Conservation (phyloP, 2,329 filamentous ascomycete genomes). For the Nothophaeocryptopus gaeumannii region DNA sequence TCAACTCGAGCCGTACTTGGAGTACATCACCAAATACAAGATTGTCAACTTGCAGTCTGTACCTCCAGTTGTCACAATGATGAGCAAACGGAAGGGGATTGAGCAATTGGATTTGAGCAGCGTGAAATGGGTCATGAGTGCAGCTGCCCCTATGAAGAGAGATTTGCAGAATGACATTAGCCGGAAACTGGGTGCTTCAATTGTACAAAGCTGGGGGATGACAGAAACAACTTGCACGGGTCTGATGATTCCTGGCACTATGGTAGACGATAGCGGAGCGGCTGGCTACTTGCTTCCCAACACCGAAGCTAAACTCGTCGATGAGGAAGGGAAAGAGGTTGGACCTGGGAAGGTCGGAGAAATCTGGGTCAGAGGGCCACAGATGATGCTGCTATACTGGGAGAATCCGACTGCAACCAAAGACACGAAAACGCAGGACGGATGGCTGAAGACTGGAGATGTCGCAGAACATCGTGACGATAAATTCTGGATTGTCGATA, state of each 20-base stretch:
- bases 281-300: conserved; percentile 50
- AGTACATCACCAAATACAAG: conserved; percentile 63
- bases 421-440: conserved; percentile 36
- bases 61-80: conserved; percentile 69
- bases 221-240: conserved; percentile 74
- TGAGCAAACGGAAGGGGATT: conserved; percentile 68
- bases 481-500: conserved; percentile 36
- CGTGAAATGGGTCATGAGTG: conserved; percentile 16
- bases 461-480: conserved; percentile 31
- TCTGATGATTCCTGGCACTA: conserved; percentile 57
- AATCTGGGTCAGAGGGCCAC: conserved; percentile 70
- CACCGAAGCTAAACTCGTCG: conserved; percentile 38
- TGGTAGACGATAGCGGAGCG: conserved; percentile 35
- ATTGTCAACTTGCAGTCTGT: conserved; percentile 67
- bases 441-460: conserved; percentile 40
- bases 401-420: conserved; percentile 49
- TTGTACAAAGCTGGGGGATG: conserved; percentile 61
- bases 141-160: conserved; percentile 14
- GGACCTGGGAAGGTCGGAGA: conserved; percentile 59
- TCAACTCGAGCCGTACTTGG: conserved; percentile 56
- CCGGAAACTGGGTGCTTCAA: conserved; percentile 6
- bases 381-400: conserved; percentile 78
- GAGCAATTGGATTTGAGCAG: conserved; percentile 56
- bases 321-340: conserved; percentile 42
- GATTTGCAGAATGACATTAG: conserved; percentile 14